Conservation (phyloP, 108 stramenopile genomes). For the Cylindrotheca fusiformis region DNA sequence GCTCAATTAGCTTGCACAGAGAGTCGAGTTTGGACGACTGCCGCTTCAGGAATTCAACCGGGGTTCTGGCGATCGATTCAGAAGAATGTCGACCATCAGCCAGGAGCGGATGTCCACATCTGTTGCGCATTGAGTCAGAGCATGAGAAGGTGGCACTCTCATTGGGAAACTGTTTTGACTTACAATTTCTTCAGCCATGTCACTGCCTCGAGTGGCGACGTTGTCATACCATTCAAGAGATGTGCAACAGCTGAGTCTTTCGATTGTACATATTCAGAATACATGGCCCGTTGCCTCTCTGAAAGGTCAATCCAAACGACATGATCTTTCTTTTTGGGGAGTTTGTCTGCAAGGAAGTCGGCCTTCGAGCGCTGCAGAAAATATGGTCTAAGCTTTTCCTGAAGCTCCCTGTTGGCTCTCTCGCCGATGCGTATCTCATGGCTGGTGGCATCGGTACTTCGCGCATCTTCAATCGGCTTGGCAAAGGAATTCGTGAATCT, state of each 20-base stretch:
- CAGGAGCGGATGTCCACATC: conserved; percentile 68
- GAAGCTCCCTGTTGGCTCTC: conserved; percentile 64
- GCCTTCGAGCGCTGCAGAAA: conserved; percentile 86
- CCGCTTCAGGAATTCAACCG: conserved; percentile 17
- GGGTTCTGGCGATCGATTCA: conserved; percentile 7
- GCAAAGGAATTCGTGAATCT: conserved; percentile 63
- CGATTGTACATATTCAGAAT: conserved; percentile 63
- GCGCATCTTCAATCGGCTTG: conserved; percentile 74
- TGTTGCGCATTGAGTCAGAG: too few species aligned
- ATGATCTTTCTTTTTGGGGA: conserved; percentile 92
- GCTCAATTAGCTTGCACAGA: conserved; percentile 52
- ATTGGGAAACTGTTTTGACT: too few species aligned
- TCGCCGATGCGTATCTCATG: conserved; percentile 63
- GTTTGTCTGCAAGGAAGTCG: conserved; percentile 72
- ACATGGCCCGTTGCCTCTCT: conserved; percentile 74
- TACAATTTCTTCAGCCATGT: conserved; percentile 74
- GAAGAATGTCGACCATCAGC: conserved; percentile 23
- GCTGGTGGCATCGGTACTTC: conserved; percentile 65
- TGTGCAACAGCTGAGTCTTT: conserved; percentile 56
- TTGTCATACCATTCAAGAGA: conserved; percentile 39
- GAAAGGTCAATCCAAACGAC: conserved; percentile 91
- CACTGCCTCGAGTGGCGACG: conserved; percentile 62
- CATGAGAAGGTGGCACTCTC: too few species aligned
- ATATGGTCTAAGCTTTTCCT: conserved; percentile 73
- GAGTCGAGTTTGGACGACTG: conserved; percentile 77